Percentiles rank a stretch among this genome's conserved stretches.
phyloP scores from a whole-genome alignment of 2,329 filamentous ascomycete genomes.

The Penicillium sumatraense region DNA sequence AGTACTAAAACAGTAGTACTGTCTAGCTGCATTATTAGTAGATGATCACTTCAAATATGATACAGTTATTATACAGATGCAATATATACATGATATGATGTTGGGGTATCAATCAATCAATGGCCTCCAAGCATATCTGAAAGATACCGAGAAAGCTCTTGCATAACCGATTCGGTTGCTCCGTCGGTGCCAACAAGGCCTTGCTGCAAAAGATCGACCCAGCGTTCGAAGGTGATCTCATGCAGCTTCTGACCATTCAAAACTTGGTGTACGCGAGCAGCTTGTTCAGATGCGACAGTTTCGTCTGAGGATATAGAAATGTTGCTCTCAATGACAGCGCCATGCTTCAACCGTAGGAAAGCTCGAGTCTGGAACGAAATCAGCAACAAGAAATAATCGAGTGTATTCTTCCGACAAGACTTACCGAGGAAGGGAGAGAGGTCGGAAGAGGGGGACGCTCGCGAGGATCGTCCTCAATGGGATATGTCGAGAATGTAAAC shows the following conservation, averaged over 20 bases:
- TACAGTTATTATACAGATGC: too few relatives aligned
- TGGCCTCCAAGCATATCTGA: slow-evolving; percentile 31
- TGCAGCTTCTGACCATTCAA: slow-evolving; percentile 52
- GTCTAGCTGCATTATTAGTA: too few relatives aligned
- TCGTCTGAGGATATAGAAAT: slow-evolving; percentile 44
- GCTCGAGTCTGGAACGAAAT: slow-evolving; percentile 41
- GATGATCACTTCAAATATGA: too few relatives aligned
- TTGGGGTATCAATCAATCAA: slow-evolving; percentile 5
- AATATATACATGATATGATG: too few relatives aligned
- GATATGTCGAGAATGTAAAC: slow-evolving; percentile 71
- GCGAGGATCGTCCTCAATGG: slow-evolving; percentile 63
- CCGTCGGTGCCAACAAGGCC: slow-evolving; percentile 19
- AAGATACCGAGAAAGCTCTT: slow-evolving; percentile 33
- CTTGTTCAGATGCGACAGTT: slow-evolving; percentile 38
- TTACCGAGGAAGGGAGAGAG: slow-evolving; percentile 53
- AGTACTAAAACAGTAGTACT: too few relatives aligned
- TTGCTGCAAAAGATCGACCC: slow-evolving; percentile 30
- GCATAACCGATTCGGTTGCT: slow-evolving; percentile 17
- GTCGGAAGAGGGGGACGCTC: slow-evolving; percentile 57
- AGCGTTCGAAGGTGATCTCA: slow-evolving; percentile 46
- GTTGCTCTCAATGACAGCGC: slow-evolving; percentile 44
- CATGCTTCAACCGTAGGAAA: slow-evolving; percentile 47
- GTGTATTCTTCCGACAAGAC: slow-evolving; percentile 23
- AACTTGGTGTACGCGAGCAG: slow-evolving; percentile 33
- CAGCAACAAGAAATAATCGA: too few relatives aligned